Percentiles rank a stretch among this genome's conserved stretches.
Conservation (phyloP, 768 basidiomycete genomes). For the Phlegmacium glaucopus region DNA sequence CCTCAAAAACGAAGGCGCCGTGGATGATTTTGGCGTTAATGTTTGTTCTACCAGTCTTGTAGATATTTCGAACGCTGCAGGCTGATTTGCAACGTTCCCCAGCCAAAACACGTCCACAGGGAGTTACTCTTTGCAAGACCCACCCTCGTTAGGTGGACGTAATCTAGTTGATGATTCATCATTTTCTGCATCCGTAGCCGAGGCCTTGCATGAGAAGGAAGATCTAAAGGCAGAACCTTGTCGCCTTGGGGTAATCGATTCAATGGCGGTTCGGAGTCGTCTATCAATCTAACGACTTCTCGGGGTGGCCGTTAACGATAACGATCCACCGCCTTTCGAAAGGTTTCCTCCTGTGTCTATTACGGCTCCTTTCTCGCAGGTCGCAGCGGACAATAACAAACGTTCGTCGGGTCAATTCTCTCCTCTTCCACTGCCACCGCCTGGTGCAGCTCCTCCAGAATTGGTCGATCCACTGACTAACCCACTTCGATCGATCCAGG, state of each 20-base stretch:
- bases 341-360: not conserved
- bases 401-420: not conserved
- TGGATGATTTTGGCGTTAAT: conserved; percentile 44
- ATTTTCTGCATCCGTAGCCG: conserved; percentile 35
- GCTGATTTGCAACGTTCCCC: conserved; percentile 72
- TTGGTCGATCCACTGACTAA: conserved; percentile 15
- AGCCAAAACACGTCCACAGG: conserved; percentile 33
- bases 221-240: conserved; percentile 1
- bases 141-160: conserved; percentile 17
- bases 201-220: conserved; percentile 22
- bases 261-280: not conserved
- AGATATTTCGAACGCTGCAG: conserved; percentile 28
- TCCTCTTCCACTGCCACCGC: conserved; percentile 6
- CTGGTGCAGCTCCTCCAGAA: conserved; percentile 18
- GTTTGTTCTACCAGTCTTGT: conserved; percentile 17
- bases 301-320: conserved; percentile 1
- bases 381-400: not conserved
- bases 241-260: not conserved
- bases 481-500: conserved; percentile 5
- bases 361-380: not conserved
- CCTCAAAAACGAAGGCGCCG: conserved; percentile 15
- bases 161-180: conserved; percentile 24
- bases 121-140: conserved; percentile 25
- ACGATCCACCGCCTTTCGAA: not conserved
- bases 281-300: conserved; percentile 1